A percentile compares a stretch with the other conserved stretches of the same genome.
Evolutionary conservation across 352 stramenopile genomes (phyloP).

Genomic region (Peronospora farinosa): DNA sequence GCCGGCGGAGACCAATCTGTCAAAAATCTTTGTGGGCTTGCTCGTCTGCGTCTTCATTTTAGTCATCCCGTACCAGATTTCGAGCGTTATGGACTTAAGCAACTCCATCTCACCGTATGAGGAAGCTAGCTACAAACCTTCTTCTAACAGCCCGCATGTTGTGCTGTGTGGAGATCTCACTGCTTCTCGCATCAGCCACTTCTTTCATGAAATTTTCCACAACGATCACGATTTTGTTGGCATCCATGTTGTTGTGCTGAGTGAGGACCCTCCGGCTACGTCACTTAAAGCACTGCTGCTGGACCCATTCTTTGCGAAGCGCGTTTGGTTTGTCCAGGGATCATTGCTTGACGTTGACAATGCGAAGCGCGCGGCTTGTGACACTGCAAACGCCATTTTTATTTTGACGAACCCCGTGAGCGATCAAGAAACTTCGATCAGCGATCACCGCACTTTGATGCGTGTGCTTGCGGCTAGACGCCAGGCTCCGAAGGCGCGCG

Average conservation of each 20-base stretch:
- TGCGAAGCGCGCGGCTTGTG: constrained; percentile 58
- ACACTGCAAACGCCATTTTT: constrained; percentile 66
- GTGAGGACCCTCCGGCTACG: constrained; percentile 67
- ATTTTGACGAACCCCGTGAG: constrained; percentile 58
- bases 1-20: constrained; percentile 72
- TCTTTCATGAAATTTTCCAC: constrained; percentile 85
- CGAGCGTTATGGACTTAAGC: constrained; percentile 72
- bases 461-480: constrained; percentile 71
- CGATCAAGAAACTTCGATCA: constrained; percentile 61
- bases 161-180: constrained; percentile 82
- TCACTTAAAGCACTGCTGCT: constrained; percentile 70
- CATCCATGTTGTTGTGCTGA: constrained; percentile 71
- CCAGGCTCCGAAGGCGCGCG: constrained; percentile 38
- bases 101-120: constrained; percentile 72
- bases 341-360: constrained; percentile 78
- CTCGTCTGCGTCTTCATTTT: constrained; percentile 82
- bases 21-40: constrained; percentile 74
- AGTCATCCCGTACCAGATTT: constrained; percentile 82
- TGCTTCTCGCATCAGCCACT: constrained; percentile 72
- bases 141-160: constrained; percentile 54
- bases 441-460: constrained; percentile 78
- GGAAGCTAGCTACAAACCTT: constrained; percentile 63
- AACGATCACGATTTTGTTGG: constrained; percentile 81
- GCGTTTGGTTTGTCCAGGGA: constrained; percentile 74
- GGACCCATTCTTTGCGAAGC: constrained; percentile 83